Base-by-base conservation (phyloP, 208 protist species). In the Crithidia sp. region DNA sequence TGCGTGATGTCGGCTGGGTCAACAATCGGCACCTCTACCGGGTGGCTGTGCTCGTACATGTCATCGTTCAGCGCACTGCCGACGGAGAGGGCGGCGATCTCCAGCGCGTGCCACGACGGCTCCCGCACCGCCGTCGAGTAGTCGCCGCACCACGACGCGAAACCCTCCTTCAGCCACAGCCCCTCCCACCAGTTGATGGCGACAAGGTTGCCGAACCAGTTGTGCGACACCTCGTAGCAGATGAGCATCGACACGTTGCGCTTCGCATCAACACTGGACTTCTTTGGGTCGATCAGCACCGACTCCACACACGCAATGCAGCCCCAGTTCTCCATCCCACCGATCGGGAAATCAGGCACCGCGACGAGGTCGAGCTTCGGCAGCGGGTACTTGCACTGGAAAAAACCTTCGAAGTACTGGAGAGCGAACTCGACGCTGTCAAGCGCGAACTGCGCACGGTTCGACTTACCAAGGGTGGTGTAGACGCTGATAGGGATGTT, bases 101-200 rank as follows among this genome's bases (percentile, higher is more conserved):
- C 89, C 73, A 97, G 88, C 44, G 83, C 79, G 41, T 89, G 81
- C 96, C 96, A 99, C 58, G 94, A 81, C 14, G 94, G 92, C 71
- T 97, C 90, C 4, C 95, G 52, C 9, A 89, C 52, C 63, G 91
- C 59, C 10, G 88, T 84, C 5, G 92, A 91, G 61, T 97, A 83
- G 75, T 96, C 90, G 50, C 96, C 98, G 59, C 99, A 93, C 84
- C 90, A 99, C 43, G 92, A 99, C 17, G 99, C 99, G 75, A 99
- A 99, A 44, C 98, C 99, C 86, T 99, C 99, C 83, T 99, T 99
- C 2, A 99, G 82, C 98, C 98, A 99, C 56, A 99, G 82, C 10
- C 98, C 88, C 61, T 97, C 93, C 99, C 98, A 99, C 98, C 98
- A 99, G 71, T 92, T 90, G 81, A 99, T 98, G n/a, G 97, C 98